Base-by-base conservation (phyloP, 768 basidiomycete genomes). In the Leccinellum luteum region DNA sequence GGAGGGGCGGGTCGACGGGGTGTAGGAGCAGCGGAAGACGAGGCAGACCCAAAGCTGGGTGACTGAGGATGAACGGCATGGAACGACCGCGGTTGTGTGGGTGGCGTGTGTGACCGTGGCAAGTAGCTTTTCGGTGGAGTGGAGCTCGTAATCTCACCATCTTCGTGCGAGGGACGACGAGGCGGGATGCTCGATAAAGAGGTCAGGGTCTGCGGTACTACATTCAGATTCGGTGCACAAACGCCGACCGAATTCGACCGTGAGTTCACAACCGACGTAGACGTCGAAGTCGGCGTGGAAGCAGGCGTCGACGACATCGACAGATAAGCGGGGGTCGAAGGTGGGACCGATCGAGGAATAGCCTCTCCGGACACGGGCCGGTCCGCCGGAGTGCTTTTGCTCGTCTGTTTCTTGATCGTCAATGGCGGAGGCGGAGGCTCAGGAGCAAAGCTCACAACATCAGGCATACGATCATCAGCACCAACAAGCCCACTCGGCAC, bases 71-170 rank as follows among this genome's bases (percentile, higher is more conserved):
- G 67, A 14, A 67, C 57, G 7, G 67, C 53, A 41, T 73, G 71
- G 60, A 79, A 79, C 3, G 76, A 79, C 4, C 82, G 78, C 28
- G 81, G 81, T 61, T 76, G 79, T 3, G 78, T 79, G 1, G 81
- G 78, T 0, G 81, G 74, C 1, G 78, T 74, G 56, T 79, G 73
- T 35, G 75, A 73, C n/a, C 71, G 76, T 0, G 75, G 76, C 10
- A 73, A 63, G 54, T 73, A 73, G 1, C 65, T 59, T 57, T 74
- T 75, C 28, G 66, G 69, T n/a, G 71, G 72, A 8, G 71, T 71
- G n/a, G 71, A 68, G 43, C 66, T 77, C 0, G 65, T 65, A 54
- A 84, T 82, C 66, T 83, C 82, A 4, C 81, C 82, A 43, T 84
- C 82, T 65, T 84, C 82, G 27, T 78, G 79, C 6, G 79, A 76